Percentiles rank a stretch among this genome's conserved stretches.
These are phyloP conservation scores for Diaporthe sp. DNA, from an alignment of 2,329 filamentous ascomycete genomes.

Conservation along the genomic window DNA sequence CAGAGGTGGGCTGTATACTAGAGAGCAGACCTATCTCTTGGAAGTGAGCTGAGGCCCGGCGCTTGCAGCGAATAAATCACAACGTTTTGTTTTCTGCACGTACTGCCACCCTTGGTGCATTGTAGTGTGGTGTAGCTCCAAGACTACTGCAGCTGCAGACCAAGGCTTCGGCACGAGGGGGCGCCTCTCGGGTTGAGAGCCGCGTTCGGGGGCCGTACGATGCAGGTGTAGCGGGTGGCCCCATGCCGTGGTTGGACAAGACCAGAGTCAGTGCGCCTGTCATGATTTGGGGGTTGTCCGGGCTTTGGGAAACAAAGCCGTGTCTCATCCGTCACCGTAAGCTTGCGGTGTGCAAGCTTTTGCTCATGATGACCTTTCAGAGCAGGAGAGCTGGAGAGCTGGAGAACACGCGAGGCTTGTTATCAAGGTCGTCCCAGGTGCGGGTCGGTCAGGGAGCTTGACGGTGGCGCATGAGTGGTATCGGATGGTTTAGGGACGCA, in stretches of 20 bases:
- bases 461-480: neutral
- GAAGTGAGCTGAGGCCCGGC: neutral
- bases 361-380: neutral
- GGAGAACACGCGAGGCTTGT: neutral
- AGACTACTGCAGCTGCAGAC: conserved; percentile 11
- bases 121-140: neutral
- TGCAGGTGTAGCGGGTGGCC: conserved; percentile 18
- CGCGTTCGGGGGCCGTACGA: conserved; percentile 33
- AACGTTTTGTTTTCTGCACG: neutral
- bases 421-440: neutral
- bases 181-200: conserved; percentile 20
- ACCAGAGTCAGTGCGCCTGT: conserved; percentile 2
- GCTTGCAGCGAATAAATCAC: neutral
- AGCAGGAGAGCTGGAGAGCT: neutral
- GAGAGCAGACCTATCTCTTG: neutral
- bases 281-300: conserved; percentile 25
- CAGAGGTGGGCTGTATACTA: neutral
- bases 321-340: neutral
- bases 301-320: neutral
- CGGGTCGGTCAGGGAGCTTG: neutral
- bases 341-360: neutral
- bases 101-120: neutral
- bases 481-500: neutral
- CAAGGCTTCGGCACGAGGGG: conserved; percentile 4
- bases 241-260: conserved; percentile 25